Percentiles rank a stretch among this genome's conserved stretches.
Conservation (phyloP, 352 stramenopile species). For the Phytophthora litchii region DNA sequence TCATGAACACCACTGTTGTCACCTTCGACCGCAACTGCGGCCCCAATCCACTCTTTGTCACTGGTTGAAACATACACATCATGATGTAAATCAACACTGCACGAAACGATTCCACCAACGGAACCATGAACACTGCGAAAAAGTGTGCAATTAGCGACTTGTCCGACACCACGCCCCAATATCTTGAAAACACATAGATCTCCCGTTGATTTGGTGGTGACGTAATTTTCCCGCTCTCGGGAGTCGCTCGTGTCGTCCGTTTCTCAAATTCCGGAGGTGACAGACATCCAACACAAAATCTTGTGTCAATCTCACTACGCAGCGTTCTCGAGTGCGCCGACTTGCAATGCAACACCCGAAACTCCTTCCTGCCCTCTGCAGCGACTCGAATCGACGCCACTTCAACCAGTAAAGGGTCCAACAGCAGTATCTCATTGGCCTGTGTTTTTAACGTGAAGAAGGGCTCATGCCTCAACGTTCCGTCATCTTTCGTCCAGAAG, state of each 20-base stretch:
- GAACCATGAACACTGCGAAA: conserved; percentile 58
- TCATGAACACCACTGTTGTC: conserved; percentile 50
- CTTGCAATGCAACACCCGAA: conserved; percentile 79
- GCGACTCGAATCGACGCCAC: conserved; percentile 76
- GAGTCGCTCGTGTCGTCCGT: conserved; percentile 25
- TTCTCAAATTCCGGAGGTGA: conserved; percentile 54
- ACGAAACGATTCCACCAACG: conserved; percentile 67
- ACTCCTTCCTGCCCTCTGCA: conserved; percentile 70
- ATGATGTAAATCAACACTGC: conserved; percentile 72
- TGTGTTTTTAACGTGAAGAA: conserved; percentile 53
- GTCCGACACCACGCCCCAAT: conserved; percentile 84
- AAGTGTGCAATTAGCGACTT: conserved; percentile 75
- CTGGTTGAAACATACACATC: conserved; percentile 57
- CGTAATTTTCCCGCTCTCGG: conserved; percentile 36
- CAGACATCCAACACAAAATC: conserved; percentile 72
- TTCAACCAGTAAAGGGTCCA: conserved; percentile 81
- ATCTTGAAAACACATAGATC: conserved; percentile 85
- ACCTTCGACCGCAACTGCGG: conserved; percentile 48
- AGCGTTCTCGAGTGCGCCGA: conserved; percentile 45
- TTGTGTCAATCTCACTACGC: conserved; percentile 36
- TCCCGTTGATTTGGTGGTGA: conserved; percentile 29
- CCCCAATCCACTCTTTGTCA: conserved; percentile 10
- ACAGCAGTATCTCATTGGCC: conserved; percentile 72
- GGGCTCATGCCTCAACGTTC: conserved; percentile 56
- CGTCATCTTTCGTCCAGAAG: conserved; percentile 75